A percentile compares a stretch with the other conserved stretches of the same genome.
These are phyloP conservation scores for Lipomyces starkeyi DNA, from an alignment of 805 yeast genomes.

Conservation along the genomic window DNA sequence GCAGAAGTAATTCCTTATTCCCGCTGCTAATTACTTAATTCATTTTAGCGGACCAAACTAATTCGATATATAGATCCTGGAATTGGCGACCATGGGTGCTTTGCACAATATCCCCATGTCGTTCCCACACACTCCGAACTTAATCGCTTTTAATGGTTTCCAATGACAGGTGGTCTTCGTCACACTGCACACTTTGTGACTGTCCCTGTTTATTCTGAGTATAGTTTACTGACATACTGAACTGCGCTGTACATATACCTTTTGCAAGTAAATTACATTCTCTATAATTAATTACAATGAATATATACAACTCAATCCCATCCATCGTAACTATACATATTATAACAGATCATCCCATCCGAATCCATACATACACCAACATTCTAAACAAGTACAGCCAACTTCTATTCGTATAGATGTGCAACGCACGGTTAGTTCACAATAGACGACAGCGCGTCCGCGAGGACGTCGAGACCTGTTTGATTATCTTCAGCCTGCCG, in stretches of 20 bases:
- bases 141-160: constrained; percentile 25
- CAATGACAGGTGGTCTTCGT: background rate
- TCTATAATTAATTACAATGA: background rate
- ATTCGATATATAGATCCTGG: constrained; percentile 11
- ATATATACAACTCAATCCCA: background rate
- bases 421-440: background rate
- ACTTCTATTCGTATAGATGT: background rate
- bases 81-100: constrained; percentile 16
- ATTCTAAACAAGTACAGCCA: background rate
- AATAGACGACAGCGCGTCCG: constrained; percentile 22
- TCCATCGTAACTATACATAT: background rate
- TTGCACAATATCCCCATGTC: constrained; percentile 7
- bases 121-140: constrained; percentile 20
- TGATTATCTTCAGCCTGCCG: constrained; percentile 5
- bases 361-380: background rate
- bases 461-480: constrained; percentile 26
- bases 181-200: background rate
- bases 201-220: too few relatives aligned
- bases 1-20: background rate
- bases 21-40: background rate
- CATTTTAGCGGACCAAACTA: too few relatives aligned
- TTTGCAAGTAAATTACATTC: background rate
- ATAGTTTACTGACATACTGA: background rate
- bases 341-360: background rate
- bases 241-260: background rate